A percentile compares a stretch with the other conserved stretches of the same genome.
These are phyloP conservation scores for Phaffomyces antillensis DNA, from an alignment of 805 yeast genomes.

Conservation along the genomic window DNA sequence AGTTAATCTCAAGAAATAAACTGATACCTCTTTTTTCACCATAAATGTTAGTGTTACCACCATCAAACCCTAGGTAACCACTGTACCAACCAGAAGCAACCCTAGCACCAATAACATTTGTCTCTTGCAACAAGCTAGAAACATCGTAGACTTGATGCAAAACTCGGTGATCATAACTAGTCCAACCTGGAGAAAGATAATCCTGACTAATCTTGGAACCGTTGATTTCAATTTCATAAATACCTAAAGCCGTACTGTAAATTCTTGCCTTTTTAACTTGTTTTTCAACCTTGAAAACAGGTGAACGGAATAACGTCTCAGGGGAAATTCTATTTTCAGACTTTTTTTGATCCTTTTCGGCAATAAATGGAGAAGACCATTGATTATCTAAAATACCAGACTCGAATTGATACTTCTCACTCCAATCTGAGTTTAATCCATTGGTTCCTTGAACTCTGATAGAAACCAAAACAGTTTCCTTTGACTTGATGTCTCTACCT, in stretches of 20 bases:
- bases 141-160: conserved; percentile 14
- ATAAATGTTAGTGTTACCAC: conserved; percentile 12
- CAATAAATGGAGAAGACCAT: conserved; percentile 11
- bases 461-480: conserved; percentile 1
- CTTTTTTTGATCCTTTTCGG: conserved; percentile 3
- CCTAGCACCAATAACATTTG: conserved; percentile 13
- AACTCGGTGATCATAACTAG: conserved; percentile 13
- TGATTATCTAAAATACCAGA: conserved; percentile 9
- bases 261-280: conserved; percentile 7
- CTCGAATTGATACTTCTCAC: background rate
- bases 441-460: conserved; percentile 10
- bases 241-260: conserved; percentile 12
- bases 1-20: conserved; percentile 5
- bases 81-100: conserved; percentile 16
- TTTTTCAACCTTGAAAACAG: conserved; percentile 2
- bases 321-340: conserved; percentile 8
- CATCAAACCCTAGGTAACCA: conserved; percentile 13
- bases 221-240: conserved; percentile 14
- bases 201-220: conserved; percentile 7
- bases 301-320: conserved; percentile 12
- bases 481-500: conserved; percentile 7
- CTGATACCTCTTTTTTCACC: conserved; percentile 10
- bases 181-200: conserved; percentile 14
- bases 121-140: background rate
- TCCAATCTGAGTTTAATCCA: conserved; percentile 11